phyloP scores from a whole-genome alignment of 1,284 basidiomycete species.

The Grifola frondosa region DNA sequence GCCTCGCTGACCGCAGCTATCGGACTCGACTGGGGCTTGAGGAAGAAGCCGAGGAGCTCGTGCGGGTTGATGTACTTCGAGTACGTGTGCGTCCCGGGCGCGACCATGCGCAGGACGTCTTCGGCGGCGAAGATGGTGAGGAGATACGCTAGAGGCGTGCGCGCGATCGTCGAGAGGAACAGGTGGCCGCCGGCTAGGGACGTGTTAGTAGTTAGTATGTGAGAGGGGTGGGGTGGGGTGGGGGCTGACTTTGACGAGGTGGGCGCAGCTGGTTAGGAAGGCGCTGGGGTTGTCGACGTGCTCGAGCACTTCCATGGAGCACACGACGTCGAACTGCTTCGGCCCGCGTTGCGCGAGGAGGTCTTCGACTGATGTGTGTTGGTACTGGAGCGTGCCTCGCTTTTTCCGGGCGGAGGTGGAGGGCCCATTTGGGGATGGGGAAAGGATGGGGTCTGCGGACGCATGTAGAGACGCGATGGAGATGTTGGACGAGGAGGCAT shows the following conservation, averaged over 20 bases:
- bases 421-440: too few relatives aligned
- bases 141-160: slow-evolving; percentile 88
- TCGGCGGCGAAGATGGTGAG: slow-evolving; percentile 93
- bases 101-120: slow-evolving; percentile 78
- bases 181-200: slow-evolving; percentile 90
- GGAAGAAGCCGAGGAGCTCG: slow-evolving; percentile 88
- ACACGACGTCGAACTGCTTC: slow-evolving; percentile 86
- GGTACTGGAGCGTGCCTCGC: slow-evolving; percentile 55
- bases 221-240: neutral
- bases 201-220: neutral
- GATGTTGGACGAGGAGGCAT: slow-evolving; percentile 89
- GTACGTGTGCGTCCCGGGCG: slow-evolving; percentile 90
- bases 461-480: slow-evolving; percentile 86
- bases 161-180: slow-evolving; percentile 94
- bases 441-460: slow-evolving; percentile 65
- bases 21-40: slow-evolving; percentile 50
- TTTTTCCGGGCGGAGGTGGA: slow-evolving; percentile 7
- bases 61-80: slow-evolving; percentile 88
- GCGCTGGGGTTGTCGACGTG: slow-evolving; percentile 91
- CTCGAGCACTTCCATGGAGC: slow-evolving; percentile 97
- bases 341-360: slow-evolving; percentile 50
- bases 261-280: slow-evolving; percentile 81
- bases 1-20: neutral
- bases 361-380: slow-evolving; percentile 79
- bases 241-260: slow-evolving; percentile 76